Base-by-base conservation (phyloP, 192 early-diverging fungal genomes). In the Paraglomus occultum region DNA sequence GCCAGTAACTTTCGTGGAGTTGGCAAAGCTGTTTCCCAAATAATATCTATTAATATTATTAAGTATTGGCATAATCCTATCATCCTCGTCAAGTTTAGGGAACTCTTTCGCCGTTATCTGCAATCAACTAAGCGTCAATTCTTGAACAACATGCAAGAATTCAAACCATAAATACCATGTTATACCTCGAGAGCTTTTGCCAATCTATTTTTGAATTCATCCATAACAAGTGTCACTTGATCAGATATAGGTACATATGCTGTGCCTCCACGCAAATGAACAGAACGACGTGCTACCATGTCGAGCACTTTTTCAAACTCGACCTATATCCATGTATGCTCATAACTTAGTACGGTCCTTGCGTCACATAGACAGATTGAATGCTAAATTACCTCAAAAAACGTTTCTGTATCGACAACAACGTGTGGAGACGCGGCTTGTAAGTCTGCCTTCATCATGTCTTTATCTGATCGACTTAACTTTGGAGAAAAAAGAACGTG, bases 1-100 rank as follows among this genome's bases (percentile, higher is more conserved):
- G 5, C 87, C 90, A 7, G 80, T 79, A 10, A 83, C 73, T 0
- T 72, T 75, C 1, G 71, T 75, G 14, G 80, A 76, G 39, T 73
- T 76, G 8, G 64, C 73, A 77, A 94, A 96, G 43, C 85, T 85
- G 49, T 85, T 84, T 1, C 88, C 88, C 4, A 87, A 76, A 57
- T 91, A 88, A 77, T 95, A 93, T 64, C 87, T 89, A 68, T 92
- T 86, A 46, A 99, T 82, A 59, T 93, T 95, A 48, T 86, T 83
- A 43, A 99, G 82, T 31, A 97, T 84, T 1, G 97, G 97, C 53
- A 87, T 78, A 58, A 99, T 79, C 38, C 95, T 89, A 74, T 94
- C 90, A 71, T 96, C 94, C 75, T 98, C 94, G 55, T 93, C 92
- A 88, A 96, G 83, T 53, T 88, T 85, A 67, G 92, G 91, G 57